phyloP scores from a whole-genome alignment of 306 rosid genomes.

The Lathyrus tuberosus region DNA sequence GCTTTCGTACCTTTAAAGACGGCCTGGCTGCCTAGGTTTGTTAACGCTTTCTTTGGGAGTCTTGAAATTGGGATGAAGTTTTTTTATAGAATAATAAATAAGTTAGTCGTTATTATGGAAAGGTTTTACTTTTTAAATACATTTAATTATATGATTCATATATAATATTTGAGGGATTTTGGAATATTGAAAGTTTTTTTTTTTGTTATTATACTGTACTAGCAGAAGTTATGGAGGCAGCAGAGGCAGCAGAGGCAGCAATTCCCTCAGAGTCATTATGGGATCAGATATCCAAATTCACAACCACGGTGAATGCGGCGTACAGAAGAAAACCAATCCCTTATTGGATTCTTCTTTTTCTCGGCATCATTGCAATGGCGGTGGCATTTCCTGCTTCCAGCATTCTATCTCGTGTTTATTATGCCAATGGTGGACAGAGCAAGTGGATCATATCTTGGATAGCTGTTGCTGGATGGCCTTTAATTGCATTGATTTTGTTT shows the following conservation, averaged over 20 bases:
- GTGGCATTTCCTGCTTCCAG: slow-evolving; percentile 90
- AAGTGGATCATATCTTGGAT: slow-evolving; percentile 98
- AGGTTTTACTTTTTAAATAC: too few species aligned
- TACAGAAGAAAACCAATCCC: slow-evolving; percentile 68
- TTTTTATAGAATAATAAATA: too few species aligned
- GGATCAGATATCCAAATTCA: slow-evolving; percentile 50
- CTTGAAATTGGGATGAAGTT: too few species aligned
- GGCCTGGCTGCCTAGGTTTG: too few species aligned
- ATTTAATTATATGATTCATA: too few species aligned
- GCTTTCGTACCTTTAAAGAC: too few species aligned
- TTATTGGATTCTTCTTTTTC: slow-evolving; percentile 75
- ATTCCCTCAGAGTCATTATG: slow-evolving; percentile 46
- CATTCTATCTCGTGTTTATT: slow-evolving; percentile 85
- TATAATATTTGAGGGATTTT: too few species aligned
- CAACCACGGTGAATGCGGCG: slow-evolving; percentile 44
- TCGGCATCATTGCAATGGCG: slow-evolving; percentile 78
- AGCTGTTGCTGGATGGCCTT: slow-evolving; percentile 93
- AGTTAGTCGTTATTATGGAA: too few species aligned
- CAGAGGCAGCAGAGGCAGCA: slow-evolving; percentile 48
- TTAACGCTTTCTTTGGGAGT: too few species aligned
- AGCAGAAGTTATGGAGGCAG: slow-evolving; percentile 57
- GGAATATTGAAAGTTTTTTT: too few species aligned
- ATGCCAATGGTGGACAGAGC: slow-evolving; percentile 74
- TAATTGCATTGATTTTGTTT: slow-evolving; percentile 64
- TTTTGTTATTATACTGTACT: slow-evolving; percentile 7